Evolutionary conservation across 2,329 filamentous ascomycete species (phyloP).

Genomic region (Rutstroemia sydowiana): DNA sequence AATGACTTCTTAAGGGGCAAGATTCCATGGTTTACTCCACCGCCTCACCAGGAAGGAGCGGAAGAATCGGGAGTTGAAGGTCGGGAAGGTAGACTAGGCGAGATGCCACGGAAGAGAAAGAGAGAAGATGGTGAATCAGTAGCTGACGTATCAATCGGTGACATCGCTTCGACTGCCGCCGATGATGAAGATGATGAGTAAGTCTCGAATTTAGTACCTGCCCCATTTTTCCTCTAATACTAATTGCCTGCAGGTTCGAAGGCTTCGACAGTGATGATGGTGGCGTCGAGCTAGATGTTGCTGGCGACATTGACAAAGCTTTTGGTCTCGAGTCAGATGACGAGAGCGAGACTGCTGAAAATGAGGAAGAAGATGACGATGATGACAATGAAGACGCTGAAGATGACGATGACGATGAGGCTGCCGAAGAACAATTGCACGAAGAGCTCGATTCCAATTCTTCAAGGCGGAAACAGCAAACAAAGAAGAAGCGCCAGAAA

Average conservation of each 20-base stretch:
- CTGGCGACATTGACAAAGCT: slow-evolving; percentile 25
- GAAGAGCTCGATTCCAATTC: slow-evolving; percentile 23
- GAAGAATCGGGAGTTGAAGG: slow-evolving; percentile 53
- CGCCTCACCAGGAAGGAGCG: slow-evolving; percentile 52
- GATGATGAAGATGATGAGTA: slow-evolving; percentile 27
- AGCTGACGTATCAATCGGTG: slow-evolving; percentile 33
- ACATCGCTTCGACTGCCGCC: slow-evolving; percentile 26
- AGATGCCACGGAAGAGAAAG: slow-evolving; percentile 80
- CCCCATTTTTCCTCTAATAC: not conserved
- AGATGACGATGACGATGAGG: slow-evolving; percentile 21
- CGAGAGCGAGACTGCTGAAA: slow-evolving; percentile 29
- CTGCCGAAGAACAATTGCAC: slow-evolving; percentile 27
- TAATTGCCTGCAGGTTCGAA: slow-evolving; percentile 32
- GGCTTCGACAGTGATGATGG: slow-evolving; percentile 40
- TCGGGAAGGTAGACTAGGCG: slow-evolving; percentile 70
- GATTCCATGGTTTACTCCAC: slow-evolving; percentile 90
- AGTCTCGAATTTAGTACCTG: not conserved
- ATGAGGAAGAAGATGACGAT: slow-evolving; percentile 27
- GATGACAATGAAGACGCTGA: slow-evolving; percentile 20
- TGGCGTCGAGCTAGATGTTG: slow-evolving; percentile 24
- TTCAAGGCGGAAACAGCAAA: slow-evolving; percentile 14
- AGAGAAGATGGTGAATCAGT: slow-evolving; percentile 47
- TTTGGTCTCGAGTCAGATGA: slow-evolving; percentile 31
- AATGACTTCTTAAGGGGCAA: slow-evolving; percentile 95
- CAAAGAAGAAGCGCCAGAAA: slow-evolving; percentile 30